Evolutionary conservation across 345 rosid genomes (phyloP).

Genomic region (Hypericum androsaemum): DNA sequence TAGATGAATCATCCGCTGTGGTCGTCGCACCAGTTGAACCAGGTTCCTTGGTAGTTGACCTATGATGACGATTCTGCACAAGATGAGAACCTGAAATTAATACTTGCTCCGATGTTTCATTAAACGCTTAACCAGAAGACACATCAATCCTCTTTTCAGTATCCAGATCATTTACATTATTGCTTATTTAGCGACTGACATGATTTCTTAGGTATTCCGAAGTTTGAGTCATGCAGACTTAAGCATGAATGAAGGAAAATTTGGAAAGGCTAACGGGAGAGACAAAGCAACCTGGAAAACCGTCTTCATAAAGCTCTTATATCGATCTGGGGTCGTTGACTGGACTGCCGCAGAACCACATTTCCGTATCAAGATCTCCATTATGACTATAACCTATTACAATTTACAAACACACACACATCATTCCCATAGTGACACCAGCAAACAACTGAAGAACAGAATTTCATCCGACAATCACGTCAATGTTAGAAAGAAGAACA

Average conservation of each 20-base stretch:
- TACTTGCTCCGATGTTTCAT: neutral
- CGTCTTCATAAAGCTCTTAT: slow-evolving; percentile 55
- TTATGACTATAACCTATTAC: slow-evolving; percentile 63
- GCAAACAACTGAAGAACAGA: neutral
- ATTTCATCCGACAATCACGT: neutral
- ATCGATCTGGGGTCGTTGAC: slow-evolving; percentile 55
- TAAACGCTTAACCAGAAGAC: neutral
- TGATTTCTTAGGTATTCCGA: neutral
- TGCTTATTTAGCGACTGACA: neutral
- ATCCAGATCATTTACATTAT: too few relatives aligned
- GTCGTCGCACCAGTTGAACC: slow-evolving; percentile 11
- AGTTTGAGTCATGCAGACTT: neutral
- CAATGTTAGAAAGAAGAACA: slow-evolving; percentile 1
- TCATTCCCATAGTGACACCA: neutral
- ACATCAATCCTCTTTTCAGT: neutral
- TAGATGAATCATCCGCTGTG: slow-evolving; percentile 7
- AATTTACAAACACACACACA: slow-evolving; percentile 1
- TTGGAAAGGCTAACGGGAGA: neutral
- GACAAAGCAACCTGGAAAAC: slow-evolving; percentile 60
- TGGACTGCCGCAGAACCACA: slow-evolving; percentile 71
- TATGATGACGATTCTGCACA: slow-evolving; percentile 62
- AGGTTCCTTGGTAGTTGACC: slow-evolving; percentile 41
- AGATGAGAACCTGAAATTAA: neutral
- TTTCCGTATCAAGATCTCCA: slow-evolving; percentile 77
- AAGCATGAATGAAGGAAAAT: neutral